A percentile compares a stretch with the other conserved stretches of the same genome.
phyloP scores from a whole-genome alignment of 2,329 filamentous ascomycete species.

The Colletotrichum echinochloae region DNA sequence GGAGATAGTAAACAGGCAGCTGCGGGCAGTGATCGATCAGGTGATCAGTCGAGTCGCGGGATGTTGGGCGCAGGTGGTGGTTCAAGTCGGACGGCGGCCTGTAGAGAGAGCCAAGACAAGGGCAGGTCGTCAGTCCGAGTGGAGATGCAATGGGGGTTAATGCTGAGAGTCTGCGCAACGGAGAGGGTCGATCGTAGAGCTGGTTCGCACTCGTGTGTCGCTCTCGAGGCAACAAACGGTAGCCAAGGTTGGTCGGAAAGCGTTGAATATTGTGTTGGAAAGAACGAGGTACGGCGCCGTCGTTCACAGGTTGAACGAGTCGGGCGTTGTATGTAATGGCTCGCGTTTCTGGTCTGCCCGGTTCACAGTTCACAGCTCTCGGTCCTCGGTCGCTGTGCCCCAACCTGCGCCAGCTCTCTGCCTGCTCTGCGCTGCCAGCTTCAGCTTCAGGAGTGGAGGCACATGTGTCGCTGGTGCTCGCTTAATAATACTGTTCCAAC shows the following conservation, averaged over 20 bases:
- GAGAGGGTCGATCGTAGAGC: background rate
- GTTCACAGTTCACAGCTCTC: conserved; percentile 2
- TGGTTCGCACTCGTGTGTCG: background rate
- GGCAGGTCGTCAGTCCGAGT: conserved; percentile 27
- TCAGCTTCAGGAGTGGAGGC: conserved; percentile 26
- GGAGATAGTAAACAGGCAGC: background rate
- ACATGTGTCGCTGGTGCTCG: conserved; percentile 20
- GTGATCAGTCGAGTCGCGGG: conserved; percentile 8
- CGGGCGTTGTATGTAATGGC: conserved; percentile 14
- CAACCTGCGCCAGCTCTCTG: conserved; percentile 3
- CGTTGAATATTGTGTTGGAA: background rate
- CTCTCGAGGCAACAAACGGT: background rate
- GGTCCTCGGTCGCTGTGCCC: conserved; percentile 14
- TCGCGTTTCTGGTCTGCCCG: background rate
- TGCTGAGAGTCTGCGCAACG: conserved; percentile 27
- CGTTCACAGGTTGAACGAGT: background rate
- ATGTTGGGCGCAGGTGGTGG: conserved; percentile 13
- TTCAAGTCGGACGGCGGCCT: conserved; percentile 25
- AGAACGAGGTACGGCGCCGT: conserved; percentile 5
- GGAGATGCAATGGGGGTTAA: conserved; percentile 33
- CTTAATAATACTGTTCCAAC: conserved; percentile 1
- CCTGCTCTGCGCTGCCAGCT: conserved; percentile 25
- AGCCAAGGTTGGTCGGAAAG: background rate
- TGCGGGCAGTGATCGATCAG: background rate
- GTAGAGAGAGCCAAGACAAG: conserved; percentile 36